Evolutionary conservation across 345 rosid species (phyloP).

Genomic region (Salix koriyanagi): DNA sequence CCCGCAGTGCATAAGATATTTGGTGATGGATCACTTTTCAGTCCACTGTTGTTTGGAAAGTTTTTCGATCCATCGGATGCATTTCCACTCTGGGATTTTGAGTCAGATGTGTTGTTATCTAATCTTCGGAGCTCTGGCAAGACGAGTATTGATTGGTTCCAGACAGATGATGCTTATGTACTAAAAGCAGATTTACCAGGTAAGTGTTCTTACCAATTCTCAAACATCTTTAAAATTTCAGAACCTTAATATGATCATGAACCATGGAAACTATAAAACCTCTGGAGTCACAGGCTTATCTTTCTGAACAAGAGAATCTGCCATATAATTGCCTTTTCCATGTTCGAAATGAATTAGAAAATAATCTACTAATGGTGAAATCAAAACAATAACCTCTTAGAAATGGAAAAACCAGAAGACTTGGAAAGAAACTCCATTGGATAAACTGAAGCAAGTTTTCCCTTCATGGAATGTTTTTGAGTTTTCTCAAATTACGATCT

Average conservation of each 20-base stretch:
- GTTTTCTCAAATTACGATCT: conserved; percentile 5
- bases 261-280: neutral
- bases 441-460: neutral
- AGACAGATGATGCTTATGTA: conserved; percentile 65
- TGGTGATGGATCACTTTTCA: conserved; percentile 77
- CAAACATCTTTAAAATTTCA: neutral
- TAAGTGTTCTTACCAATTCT: conserved; percentile 12
- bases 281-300: neutral
- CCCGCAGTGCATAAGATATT: conserved; percentile 50
- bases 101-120: conserved; percentile 50
- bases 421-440: neutral
- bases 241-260: neutral
- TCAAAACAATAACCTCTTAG: too few relatives aligned
- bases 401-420: neutral
- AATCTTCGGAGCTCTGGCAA: conserved; percentile 56
- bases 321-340: too few relatives aligned
- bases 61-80: conserved; percentile 94
- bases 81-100: conserved; percentile 86
- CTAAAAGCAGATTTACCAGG: conserved; percentile 78
- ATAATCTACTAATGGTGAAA: too few relatives aligned
- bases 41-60: conserved; percentile 78
- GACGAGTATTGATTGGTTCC: conserved; percentile 67
- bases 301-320: too few relatives aligned
- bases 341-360: too few relatives aligned
- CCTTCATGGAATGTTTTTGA: neutral